Percentiles rank a stretch among this genome's conserved stretches.
These are phyloP conservation scores for Epichloe hybrida DNA, from an alignment of 2,329 filamentous ascomycete genomes.

Conservation along the genomic window DNA sequence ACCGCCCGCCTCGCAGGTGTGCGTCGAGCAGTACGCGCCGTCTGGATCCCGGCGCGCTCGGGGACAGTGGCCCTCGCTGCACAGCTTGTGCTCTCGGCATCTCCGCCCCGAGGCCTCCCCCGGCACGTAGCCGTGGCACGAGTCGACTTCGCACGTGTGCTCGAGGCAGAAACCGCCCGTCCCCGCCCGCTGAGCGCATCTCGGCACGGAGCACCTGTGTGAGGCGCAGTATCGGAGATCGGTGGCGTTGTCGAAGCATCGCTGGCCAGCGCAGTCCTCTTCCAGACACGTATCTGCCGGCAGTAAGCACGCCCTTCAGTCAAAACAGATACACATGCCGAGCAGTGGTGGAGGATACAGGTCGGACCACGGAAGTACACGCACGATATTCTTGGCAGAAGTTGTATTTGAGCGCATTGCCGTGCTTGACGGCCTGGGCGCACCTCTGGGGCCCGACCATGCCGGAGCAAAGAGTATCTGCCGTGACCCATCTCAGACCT, in stretches of 20 bases:
- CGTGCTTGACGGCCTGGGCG: neutral
- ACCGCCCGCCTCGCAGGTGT: neutral
- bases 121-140: neutral
- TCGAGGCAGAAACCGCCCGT: neutral
- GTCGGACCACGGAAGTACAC: no score
- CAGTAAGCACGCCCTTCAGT: neutral
- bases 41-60: neutral
- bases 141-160: neutral
- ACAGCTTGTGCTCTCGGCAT: neutral
- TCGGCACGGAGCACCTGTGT: neutral
- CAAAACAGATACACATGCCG: no score
- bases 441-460: neutral
- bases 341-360: no score
- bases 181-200: neutral
- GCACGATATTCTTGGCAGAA: constrained; percentile 1
- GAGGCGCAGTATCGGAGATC: neutral
- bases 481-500: no score
- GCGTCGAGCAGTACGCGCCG: neutral
- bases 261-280: neutral
- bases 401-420: neutral
- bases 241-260: neutral
- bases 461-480: neutral
- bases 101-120: neutral
- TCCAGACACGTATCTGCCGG: neutral
- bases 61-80: neutral